Conservation (phyloP, 1,284 basidiomycete species). For the Marasmius fiardii region DNA sequence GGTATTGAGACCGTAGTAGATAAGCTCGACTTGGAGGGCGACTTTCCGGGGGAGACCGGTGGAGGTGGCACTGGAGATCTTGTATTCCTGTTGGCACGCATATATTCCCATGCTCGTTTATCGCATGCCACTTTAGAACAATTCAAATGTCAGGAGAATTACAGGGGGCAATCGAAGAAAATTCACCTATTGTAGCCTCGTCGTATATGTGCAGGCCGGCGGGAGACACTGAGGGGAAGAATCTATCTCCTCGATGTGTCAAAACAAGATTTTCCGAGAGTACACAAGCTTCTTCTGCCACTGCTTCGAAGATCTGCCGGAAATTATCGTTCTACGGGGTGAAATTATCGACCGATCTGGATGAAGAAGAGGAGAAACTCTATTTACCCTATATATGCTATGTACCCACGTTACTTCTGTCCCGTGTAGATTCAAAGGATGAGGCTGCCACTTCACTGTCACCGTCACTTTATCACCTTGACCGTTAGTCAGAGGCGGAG, state of each 20-base stretch:
- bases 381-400: slow-evolving; percentile 52
- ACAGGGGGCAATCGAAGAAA: slow-evolving; percentile 1
- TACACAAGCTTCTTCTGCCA: slow-evolving; percentile 56
- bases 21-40: slow-evolving; percentile 12
- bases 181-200: slow-evolving; percentile 60
- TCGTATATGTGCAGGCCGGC: slow-evolving; percentile 62
- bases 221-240: slow-evolving; percentile 67
- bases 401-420: slow-evolving; percentile 43
- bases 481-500: slow-evolving; percentile 20
- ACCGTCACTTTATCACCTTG: slow-evolving; percentile 46
- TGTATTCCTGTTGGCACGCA: slow-evolving; percentile 37
- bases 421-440: slow-evolving; percentile 47
- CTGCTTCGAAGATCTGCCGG: slow-evolving; percentile 53
- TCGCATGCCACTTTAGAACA: slow-evolving; percentile 56
- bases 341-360: not conserved
- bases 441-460: slow-evolving; percentile 58
- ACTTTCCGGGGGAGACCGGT: slow-evolving; percentile 8
- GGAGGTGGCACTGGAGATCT: slow-evolving; percentile 13
- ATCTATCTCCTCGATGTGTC: slow-evolving; percentile 51
- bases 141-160: not conserved
- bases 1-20: slow-evolving; percentile 15
- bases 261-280: slow-evolving; percentile 50
- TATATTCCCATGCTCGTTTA: slow-evolving; percentile 55
- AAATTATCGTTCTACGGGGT: slow-evolving; percentile 56
- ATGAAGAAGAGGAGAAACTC: not conserved